Evolutionary conservation across 805 yeast species (phyloP), one percentile per base, ranked within the genome.

Genomic region (Hyphopichia homilentoma): DNA sequence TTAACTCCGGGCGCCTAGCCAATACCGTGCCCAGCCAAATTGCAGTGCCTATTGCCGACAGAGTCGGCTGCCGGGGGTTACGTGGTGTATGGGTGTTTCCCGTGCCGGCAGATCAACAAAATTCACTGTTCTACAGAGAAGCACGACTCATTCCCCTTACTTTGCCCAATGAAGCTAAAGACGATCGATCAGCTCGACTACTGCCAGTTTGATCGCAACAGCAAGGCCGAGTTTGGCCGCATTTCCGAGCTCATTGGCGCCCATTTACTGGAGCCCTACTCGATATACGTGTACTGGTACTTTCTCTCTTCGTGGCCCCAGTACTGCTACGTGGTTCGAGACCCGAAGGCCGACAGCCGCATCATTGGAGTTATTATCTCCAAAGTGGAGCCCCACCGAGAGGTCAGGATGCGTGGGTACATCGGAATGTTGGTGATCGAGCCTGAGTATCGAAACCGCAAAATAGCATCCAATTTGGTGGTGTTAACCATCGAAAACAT

Each of bases 381-480:
- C 32, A 86, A 88, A 48, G 75, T 79, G 8, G 95, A 84, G 41
- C 65, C 74, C 1, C 97, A 90, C 57, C 70, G 90, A 38, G 69
- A 73, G 15, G 80, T 76, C 7, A 68, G 96, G 38, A 52, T 69
- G 44, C 70, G 98, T 39, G 98, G 98, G 0, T 93, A 93, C 50
- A 89, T 93, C 18, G 98, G 97, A 2, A 93, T 93, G 98, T 62
- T 93, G 34, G 96, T 94, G 0, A 95, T 90, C 8, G 79, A 80
- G 31, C 77, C 78, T 23, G 52, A 59, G 11, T 79, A 70, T 52
- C 65, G 98, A 34, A 89, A 94, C 3, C 65, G 62, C 27, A 96
- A 96, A 1, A 82, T 89, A 29, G 97, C 97, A 3, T 81, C 81
- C 43, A 62, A 64, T 28, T 68, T 93, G 30, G 88, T 88, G 12